phyloP scores from a whole-genome alignment of 2,329 filamentous ascomycete species.

The Arthrocladium fulminans region DNA sequence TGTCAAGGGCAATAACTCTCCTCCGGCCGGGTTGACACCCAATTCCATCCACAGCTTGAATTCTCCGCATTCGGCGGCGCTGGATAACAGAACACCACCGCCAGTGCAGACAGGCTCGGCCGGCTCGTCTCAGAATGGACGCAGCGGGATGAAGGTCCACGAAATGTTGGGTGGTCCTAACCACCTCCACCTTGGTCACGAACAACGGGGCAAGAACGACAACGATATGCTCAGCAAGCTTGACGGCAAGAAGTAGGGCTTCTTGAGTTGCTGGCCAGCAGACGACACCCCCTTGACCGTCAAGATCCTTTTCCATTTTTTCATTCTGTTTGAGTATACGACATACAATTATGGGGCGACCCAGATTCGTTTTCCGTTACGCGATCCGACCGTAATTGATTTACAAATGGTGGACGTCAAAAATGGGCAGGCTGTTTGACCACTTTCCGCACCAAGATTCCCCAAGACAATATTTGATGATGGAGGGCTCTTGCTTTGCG shows the following conservation, averaged over 20 bases:
- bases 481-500: slow-evolving; percentile 11
- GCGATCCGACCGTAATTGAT: slow-evolving; percentile 17
- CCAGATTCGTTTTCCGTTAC: slow-evolving; percentile 20
- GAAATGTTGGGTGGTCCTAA: slow-evolving; percentile 37
- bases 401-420: slow-evolving; percentile 12
- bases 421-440: slow-evolving; percentile 23
- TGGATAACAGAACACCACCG: slow-evolving; percentile 31
- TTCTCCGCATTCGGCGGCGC: slow-evolving; percentile 31
- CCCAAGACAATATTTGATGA: slow-evolving; percentile 8
- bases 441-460: slow-evolving; percentile 12
- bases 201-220: slow-evolving; percentile 37
- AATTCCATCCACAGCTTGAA: slow-evolving; percentile 37
- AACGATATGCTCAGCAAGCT: slow-evolving; percentile 40
- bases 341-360: slow-evolving; percentile 22
- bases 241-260: slow-evolving; percentile 22
- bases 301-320: slow-evolving; percentile 7
- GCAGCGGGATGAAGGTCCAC: slow-evolving; percentile 39
- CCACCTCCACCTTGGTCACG: slow-evolving; percentile 7
- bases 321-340: slow-evolving; percentile 11
- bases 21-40: slow-evolving; percentile 27
- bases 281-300: not conserved
- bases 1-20: slow-evolving; percentile 20
- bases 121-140: slow-evolving; percentile 25
- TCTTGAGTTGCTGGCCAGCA: not conserved
- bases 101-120: slow-evolving; percentile 30